Base-by-base conservation (phyloP, 345 rosid species). In the Citrus australasica region DNA sequence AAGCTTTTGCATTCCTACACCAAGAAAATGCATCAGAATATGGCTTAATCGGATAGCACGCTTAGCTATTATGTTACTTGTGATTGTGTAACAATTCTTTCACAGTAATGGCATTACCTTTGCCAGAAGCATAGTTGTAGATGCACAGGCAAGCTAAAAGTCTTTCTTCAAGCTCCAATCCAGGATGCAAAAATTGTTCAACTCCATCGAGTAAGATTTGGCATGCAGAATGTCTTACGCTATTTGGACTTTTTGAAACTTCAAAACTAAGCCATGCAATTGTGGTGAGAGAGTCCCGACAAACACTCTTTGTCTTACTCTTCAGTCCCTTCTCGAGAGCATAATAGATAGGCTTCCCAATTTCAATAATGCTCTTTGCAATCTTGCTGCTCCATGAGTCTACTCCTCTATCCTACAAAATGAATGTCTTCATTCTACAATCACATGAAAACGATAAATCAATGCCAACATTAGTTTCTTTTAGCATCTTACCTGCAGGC, bases 121-220 rank as follows among this genome's bases (percentile, higher is more conserved):
- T 92, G 2, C 94, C 97, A 6, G 98, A 92, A 83, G 95, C 90
- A 74, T 90, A 92, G 83, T 93, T 95, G 75, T 92, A 95, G 87
- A 95, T 87, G 96, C 93, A 91, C 25, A 89, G 76, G 87, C 94
- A 92, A 9, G 94, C 96, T 73, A 93, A 87, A 73, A 95, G 88
- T 85, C 98, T 87, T 74, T 92, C 93, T 80, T 93, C 97, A 67
- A 93, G 91, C 79, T 92, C 93, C 27, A 82, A 51, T 71, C 99
- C 98, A 71, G 99, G 99, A 85, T 95, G 92, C 85, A 95, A 67
- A 81, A 85, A 90, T 42, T 92, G 90, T 83, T 92, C 83, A 33
- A 92, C 79, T 74, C 90, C 96, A 63, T 79, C 84, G 25, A 93
- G 87, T 77, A 95, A 84, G 76, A 89, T 88, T 78, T 92, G 92